These are phyloP conservation scores for Heterobasidion annosum DNA, from an alignment of 1,284 basidiomycete species.

Conservation along the genomic window DNA sequence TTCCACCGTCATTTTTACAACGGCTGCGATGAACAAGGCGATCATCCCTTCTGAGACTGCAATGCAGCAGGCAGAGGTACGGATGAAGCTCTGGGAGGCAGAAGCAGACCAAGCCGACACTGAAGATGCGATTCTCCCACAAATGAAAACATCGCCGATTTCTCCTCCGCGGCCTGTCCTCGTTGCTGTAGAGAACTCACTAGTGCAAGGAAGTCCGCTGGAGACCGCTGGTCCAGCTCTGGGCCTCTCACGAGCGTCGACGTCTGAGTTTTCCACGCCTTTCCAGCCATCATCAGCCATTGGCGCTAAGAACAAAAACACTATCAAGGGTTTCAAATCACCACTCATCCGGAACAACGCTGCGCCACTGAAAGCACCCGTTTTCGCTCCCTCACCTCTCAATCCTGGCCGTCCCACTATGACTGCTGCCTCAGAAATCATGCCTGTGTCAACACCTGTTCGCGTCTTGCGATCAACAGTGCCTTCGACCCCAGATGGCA, in stretches of 20 bases:
- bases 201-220: slow-evolving; percentile 25
- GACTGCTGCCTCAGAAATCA: slow-evolving; percentile 2
- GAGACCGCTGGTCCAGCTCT: slow-evolving; percentile 15
- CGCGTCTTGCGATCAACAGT: slow-evolving; percentile 11
- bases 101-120: slow-evolving; percentile 27
- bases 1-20: slow-evolving; percentile 2
- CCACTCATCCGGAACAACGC: slow-evolving; percentile 27
- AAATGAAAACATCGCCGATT: slow-evolving; percentile 4
- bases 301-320: slow-evolving; percentile 18
- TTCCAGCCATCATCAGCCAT: slow-evolving; percentile 11
- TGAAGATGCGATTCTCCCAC: slow-evolving; percentile 2
- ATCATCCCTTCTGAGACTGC: slow-evolving; percentile 51
- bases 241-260: not conserved
- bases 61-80: slow-evolving; percentile 44
- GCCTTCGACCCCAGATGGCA: slow-evolving; percentile 16
- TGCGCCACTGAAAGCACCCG: slow-evolving; percentile 8
- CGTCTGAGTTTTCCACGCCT: slow-evolving; percentile 1
- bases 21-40: slow-evolving; percentile 11
- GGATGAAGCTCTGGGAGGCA: slow-evolving; percentile 43
- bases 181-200: slow-evolving; percentile 31
- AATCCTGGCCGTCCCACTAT: slow-evolving; percentile 15
- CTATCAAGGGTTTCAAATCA: slow-evolving; percentile 46
- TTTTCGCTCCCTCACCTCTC: slow-evolving; percentile 21
- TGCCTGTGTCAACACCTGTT: slow-evolving; percentile 15
- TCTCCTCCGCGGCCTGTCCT: slow-evolving; percentile 29